A percentile compares a stretch with the other conserved stretches of the same genome.
Evolutionary conservation across 441 rosid species (phyloP).

Genomic region (Syzygium syzygioides): DNA sequence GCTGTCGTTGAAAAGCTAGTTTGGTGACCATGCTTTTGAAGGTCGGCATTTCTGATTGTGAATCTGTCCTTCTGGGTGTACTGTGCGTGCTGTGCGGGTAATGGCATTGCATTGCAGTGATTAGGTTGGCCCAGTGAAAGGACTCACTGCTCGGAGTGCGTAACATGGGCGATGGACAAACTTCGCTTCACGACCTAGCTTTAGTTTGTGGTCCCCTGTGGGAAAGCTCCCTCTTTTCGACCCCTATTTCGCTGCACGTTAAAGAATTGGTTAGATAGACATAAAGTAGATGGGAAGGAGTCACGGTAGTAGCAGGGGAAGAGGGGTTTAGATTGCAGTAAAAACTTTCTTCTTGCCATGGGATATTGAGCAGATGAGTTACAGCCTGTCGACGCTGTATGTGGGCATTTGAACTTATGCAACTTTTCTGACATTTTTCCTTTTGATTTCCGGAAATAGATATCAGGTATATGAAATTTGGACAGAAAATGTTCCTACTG

Average conservation of each 20-base stretch:
- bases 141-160: background rate
- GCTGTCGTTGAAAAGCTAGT: background rate
- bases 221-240: background rate
- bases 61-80: background rate
- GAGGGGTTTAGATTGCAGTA: background rate
- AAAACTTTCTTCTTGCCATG: background rate
- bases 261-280: background rate
- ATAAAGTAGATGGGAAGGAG: background rate
- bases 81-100: background rate
- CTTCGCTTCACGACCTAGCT: background rate
- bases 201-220: background rate
- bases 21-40: background rate
- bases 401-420: background rate
- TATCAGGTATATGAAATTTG: background rate
- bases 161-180: background rate
- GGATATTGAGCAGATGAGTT: background rate
- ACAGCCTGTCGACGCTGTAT: background rate
- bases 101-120: background rate
- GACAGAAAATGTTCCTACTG: background rate
- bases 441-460: background rate
- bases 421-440: background rate
- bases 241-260: background rate
- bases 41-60: background rate
- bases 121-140: background rate
- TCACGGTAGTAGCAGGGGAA: background rate